Base-by-base conservation (phyloP, 2,329 filamentous ascomycete genomes). In the Fusarium compactum region DNA sequence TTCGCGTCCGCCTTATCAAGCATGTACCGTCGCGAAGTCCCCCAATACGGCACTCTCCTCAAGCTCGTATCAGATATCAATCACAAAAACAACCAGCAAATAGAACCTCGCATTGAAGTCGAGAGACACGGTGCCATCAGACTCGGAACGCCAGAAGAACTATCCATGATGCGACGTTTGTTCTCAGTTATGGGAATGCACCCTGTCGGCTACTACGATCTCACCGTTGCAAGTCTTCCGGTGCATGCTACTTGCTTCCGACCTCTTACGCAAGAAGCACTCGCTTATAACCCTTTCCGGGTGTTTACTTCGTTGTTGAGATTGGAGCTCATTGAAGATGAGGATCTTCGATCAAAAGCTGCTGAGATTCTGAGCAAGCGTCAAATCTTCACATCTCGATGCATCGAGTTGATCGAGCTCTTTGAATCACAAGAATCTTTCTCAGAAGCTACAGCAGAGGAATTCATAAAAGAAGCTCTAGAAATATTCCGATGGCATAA, bases 211-310 rank as follows among this genome's bases (percentile, higher is more conserved):
- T 86, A 87, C 70, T 87, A 87, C 63, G 84, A 87, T 57, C 78
- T 87, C 1, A 81, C 80, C 1, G 70, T 80, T 0, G 84, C 82
- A 5, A 81, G 81, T 0, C 76, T 87, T 16, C 85, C 85, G 0
- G 81, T 87, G 74, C 84, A 87, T 58, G 84, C 84, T 2, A 87
- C 85, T 0, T 83, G 81, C 11, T 87, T 87, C 63, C 81, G 85
- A 3, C 84, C 85, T 1, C 76, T 73, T 0, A 76, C 70, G 8
- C 54, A 63, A 1, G 67, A 75, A 3, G 77, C 82, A 0, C 75
- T 86, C 5, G 61, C 72, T 10, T 72, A 65, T 18, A 74, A 74
- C 18, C 72, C 72, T 0, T 86, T 87, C 57, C 77, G 80, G 9
- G 74, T 81, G 10, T 82, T 82, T 47, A 79, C 77, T 4, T 78